Conservation (phyloP, 805 yeast genomes). For the Kurtzmaniella fragi region DNA sequence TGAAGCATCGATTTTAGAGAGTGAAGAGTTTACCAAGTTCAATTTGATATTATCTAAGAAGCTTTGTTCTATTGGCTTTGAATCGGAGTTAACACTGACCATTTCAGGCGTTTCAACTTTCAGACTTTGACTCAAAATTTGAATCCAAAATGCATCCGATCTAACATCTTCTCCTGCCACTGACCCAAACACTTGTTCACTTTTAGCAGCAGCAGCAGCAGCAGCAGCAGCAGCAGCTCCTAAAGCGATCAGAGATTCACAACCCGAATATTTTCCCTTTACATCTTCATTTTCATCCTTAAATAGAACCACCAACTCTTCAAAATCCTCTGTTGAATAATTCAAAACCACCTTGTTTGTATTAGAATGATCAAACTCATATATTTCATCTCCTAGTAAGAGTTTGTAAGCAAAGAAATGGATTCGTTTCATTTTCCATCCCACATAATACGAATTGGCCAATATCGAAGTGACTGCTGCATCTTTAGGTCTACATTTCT, state of each 20-base stretch:
- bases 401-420: conserved; percentile 1
- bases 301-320: not conserved
- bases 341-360: not conserved
- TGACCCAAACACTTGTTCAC: not conserved
- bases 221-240: not conserved
- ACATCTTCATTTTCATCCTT: not conserved
- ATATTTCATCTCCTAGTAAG: not conserved
- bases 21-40: too few species aligned
- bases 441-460: not conserved
- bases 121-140: too few species aligned
- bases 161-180: too few species aligned
- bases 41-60: too few species aligned
- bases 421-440: not conserved
- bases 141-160: too few species aligned
- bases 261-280: not conserved
- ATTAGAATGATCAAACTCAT: not conserved
- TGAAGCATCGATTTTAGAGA: too few species aligned
- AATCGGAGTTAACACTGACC: too few species aligned
- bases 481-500: not conserved
- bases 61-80: too few species aligned
- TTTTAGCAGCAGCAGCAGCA: not conserved
- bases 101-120: too few species aligned
- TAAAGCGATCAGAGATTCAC: not conserved
- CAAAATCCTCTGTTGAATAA: not conserved
- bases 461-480: not conserved